These are phyloP conservation scores for Thermomyces lanuginosus DNA, from an alignment of 2,329 filamentous ascomycete genomes.

Conservation along the genomic window DNA sequence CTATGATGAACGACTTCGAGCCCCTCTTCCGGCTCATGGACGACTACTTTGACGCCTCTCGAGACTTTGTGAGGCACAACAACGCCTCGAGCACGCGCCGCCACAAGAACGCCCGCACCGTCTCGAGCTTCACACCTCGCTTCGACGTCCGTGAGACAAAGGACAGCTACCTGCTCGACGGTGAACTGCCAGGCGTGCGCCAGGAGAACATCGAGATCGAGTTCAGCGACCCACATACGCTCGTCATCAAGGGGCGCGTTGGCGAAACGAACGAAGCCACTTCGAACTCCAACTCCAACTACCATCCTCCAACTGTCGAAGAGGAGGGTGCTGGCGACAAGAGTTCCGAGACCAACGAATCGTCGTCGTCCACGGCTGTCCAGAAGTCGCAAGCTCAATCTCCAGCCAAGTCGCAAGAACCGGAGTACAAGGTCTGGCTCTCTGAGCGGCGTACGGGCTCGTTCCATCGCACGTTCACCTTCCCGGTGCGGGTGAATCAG, in stretches of 20 bases:
- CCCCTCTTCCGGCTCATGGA: constrained; percentile 30
- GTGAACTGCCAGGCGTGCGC: constrained; percentile 27
- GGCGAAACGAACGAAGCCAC: constrained; percentile 5
- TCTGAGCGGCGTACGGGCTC: constrained; percentile 40
- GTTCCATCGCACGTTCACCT: constrained; percentile 40
- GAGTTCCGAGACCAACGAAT: constrained; percentile 11
- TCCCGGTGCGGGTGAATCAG: constrained; percentile 39
- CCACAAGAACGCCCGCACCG: constrained; percentile 6
- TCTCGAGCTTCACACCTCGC: constrained; percentile 18
- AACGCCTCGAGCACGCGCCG: too few species aligned
- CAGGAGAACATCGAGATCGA: constrained; percentile 27
- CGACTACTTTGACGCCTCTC: constrained; percentile 23
- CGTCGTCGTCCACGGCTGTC: constrained; percentile 10
- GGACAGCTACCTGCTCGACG: constrained; percentile 24
- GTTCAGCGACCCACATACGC: constrained; percentile 25
- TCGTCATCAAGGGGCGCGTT: constrained; percentile 22
- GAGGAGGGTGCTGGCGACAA: too few species aligned
- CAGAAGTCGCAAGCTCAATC: constrained; percentile 17
- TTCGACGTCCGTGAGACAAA: constrained; percentile 29
- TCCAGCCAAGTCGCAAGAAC: constrained; percentile 9
- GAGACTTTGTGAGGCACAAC: too few species aligned
- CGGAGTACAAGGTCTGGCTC: constrained; percentile 35
- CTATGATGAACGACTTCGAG: constrained; percentile 17
- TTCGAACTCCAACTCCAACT: background rate
- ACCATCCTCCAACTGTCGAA: constrained; percentile 5